These are phyloP conservation scores for Pulveroboletus frians DNA, from an alignment of 768 basidiomycete species.

Conservation along the genomic window DNA sequence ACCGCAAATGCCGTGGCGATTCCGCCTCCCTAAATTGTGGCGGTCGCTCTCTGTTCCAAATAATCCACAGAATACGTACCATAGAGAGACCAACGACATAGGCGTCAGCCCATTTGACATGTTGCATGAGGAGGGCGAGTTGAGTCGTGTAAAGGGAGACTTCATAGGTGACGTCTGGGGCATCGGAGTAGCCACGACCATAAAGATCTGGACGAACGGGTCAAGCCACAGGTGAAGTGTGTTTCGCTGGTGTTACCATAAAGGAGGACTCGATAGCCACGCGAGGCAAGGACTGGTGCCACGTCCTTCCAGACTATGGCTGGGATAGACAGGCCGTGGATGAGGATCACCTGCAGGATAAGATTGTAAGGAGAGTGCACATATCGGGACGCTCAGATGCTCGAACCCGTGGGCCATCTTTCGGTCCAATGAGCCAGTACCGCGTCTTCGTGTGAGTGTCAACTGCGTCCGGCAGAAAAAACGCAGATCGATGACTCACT, in stretches of 20 bases:
- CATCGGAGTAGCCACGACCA: constrained; percentile 79
- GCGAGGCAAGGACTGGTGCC: constrained; percentile 54
- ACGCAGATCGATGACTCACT: constrained; percentile 34
- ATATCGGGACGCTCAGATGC: background rate
- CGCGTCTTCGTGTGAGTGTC: constrained; percentile 42
- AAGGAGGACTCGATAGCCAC: constrained; percentile 67
- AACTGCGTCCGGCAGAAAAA: background rate
- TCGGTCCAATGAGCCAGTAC: constrained; percentile 76
- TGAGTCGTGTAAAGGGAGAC: constrained; percentile 63
- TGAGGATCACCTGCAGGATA: constrained; percentile 55
- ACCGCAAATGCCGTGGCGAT: constrained; percentile 67
- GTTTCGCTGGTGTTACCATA: constrained; percentile 46
- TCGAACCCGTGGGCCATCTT: constrained; percentile 58
- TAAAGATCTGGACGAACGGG: constrained; percentile 55
- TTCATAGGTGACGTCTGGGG: constrained; percentile 66
- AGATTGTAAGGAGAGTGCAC: background rate
- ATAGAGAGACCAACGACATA: constrained; percentile 70
- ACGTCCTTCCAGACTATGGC: constrained; percentile 75
- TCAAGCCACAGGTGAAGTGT: background rate
- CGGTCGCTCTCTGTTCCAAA: constrained; percentile 7
- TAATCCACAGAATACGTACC: constrained; percentile 34
- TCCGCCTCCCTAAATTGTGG: constrained; percentile 57
- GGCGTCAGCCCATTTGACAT: constrained; percentile 66
- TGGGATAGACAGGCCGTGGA: constrained; percentile 75
- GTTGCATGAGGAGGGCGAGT: constrained; percentile 79